A percentile compares a stretch with the other conserved stretches of the same genome.
phyloP scores from a whole-genome alignment of 495 filamentous ascomycete genomes.

The Acidiella bohemica region DNA sequence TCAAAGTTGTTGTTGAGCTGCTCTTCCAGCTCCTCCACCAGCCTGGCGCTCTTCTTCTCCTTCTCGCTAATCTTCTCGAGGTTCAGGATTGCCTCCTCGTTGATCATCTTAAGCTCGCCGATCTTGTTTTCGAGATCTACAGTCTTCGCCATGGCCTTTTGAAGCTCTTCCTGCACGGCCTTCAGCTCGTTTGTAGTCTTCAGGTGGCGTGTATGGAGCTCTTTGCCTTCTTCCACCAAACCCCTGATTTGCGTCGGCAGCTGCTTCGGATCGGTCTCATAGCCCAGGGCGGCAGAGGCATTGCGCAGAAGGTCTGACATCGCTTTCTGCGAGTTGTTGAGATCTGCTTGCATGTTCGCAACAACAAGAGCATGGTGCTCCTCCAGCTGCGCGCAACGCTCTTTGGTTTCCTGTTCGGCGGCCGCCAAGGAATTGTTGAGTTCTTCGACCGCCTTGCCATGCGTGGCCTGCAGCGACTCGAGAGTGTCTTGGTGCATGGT shows the following conservation, averaged over 20 bases:
- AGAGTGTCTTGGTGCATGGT: conserved; percentile 42
- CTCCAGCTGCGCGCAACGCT: conserved; percentile 23
- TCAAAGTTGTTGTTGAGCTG: conserved; percentile 92
- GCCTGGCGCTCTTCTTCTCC: conserved; percentile 70
- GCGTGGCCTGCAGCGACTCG: conserved; percentile 39
- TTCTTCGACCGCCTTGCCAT: conserved; percentile 39
- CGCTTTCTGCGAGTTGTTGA: conserved; percentile 55
- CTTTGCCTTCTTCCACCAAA: conserved; percentile 26
- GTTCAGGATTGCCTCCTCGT: conserved; percentile 30
- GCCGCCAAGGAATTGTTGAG: conserved; percentile 32
- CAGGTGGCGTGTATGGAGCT: conserved; percentile 25
- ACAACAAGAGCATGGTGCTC: conserved; percentile 44
- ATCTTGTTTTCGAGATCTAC: conserved; percentile 43
- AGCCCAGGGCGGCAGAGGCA: conserved; percentile 38
- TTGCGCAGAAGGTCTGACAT: conserved; percentile 45
- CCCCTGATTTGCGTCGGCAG: conserved; percentile 38
- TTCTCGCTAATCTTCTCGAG: conserved; percentile 45
- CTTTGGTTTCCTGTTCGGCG: conserved; percentile 34
- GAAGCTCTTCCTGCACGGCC: conserved; percentile 51
- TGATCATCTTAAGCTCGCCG: conserved; percentile 28
- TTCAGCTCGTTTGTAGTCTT: conserved; percentile 26
- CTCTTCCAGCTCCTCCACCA: conserved; percentile 93
- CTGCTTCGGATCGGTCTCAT: conserved; percentile 34
- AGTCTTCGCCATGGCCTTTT: conserved; percentile 30
- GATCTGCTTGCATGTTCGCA: conserved; percentile 50